Percentiles rank a stretch among this genome's conserved stretches.
Evolutionary conservation across 2,329 filamentous ascomycete genomes (phyloP).

Genomic region (Magnaporthiopsis incrustans): DNA sequence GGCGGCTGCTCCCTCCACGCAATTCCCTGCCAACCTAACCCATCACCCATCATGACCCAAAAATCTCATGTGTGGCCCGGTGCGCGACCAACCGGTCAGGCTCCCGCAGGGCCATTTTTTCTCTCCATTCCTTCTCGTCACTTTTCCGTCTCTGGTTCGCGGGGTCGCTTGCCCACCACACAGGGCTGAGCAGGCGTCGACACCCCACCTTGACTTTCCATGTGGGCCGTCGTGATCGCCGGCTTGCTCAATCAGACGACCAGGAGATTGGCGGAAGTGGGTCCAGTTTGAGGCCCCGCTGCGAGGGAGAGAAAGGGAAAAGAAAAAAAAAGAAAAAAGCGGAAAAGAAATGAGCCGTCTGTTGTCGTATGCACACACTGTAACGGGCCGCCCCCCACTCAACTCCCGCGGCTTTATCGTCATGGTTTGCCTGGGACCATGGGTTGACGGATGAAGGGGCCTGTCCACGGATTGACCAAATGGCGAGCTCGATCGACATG

Average conservation of each 20-base stretch:
- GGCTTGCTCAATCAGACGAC: background rate
- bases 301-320: too few species aligned
- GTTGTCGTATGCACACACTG: background rate
- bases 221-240: background rate
- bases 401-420: background rate
- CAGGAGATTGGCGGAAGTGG: too few species aligned
- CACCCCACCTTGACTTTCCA: background rate
- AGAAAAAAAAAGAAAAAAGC: too few species aligned
- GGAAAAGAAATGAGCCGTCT: background rate
- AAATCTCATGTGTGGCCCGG: background rate
- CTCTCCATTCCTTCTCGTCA: background rate
- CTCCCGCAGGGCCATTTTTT: too few species aligned
- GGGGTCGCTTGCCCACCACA: background rate
- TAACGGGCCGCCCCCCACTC: background rate
- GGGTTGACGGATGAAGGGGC: too few species aligned
- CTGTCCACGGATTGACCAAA: background rate
- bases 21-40: background rate
- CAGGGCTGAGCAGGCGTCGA: background rate
- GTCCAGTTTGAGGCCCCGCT: too few species aligned
- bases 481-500: background rate
- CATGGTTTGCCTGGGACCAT: background rate
- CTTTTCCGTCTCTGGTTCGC: background rate
- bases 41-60: background rate
- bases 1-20: background rate
- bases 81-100: too few species aligned